These are phyloP conservation scores for Gardenia jasminoides DNA, from an alignment of 257 asterid genomes.

Conservation along the genomic window DNA sequence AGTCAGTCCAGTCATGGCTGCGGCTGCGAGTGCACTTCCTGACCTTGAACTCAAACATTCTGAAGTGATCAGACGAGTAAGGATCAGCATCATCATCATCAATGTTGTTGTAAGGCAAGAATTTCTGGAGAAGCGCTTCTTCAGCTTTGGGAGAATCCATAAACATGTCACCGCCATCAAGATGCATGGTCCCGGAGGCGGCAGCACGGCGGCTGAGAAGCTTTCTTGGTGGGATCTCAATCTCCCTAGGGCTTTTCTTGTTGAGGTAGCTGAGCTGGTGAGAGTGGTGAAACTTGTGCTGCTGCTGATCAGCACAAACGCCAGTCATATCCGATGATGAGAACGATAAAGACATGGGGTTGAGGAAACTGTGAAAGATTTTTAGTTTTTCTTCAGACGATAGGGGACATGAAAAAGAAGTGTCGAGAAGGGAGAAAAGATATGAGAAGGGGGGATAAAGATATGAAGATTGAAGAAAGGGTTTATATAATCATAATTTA, in stretches of 20 bases:
- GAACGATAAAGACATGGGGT: neutral
- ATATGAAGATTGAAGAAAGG: neutral
- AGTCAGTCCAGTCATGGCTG: conserved; percentile 98
- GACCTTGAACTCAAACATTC: conserved; percentile 91
- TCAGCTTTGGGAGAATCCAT: conserved; percentile 54
- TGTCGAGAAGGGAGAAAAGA: conserved; percentile 3
- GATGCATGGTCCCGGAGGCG: neutral
- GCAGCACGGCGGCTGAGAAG: conserved; percentile 52
- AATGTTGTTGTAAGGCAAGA: conserved; percentile 60
- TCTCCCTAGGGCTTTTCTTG: conserved; percentile 64
- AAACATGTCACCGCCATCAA: conserved; percentile 21
- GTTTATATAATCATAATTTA: neutral
- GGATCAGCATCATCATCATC: conserved; percentile 61
- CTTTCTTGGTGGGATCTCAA: conserved; percentile 82
- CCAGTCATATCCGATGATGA: conserved; percentile 42
- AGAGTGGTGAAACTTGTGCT: conserved; percentile 56
- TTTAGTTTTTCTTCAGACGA: neutral
- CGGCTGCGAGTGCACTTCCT: conserved; percentile 87
- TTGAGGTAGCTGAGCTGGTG: conserved; percentile 60
- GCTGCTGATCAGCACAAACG: conserved; percentile 46
- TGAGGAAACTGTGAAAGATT: neutral
- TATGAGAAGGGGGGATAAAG: neutral
- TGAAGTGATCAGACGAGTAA: conserved; percentile 77
- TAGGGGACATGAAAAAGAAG: neutral
- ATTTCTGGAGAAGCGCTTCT: conserved; percentile 56